Percentiles rank a stretch among this genome's conserved stretches.
These are phyloP conservation scores for Populus pruinosa DNA, from an alignment of 345 rosid genomes.

Conservation along the genomic window DNA sequence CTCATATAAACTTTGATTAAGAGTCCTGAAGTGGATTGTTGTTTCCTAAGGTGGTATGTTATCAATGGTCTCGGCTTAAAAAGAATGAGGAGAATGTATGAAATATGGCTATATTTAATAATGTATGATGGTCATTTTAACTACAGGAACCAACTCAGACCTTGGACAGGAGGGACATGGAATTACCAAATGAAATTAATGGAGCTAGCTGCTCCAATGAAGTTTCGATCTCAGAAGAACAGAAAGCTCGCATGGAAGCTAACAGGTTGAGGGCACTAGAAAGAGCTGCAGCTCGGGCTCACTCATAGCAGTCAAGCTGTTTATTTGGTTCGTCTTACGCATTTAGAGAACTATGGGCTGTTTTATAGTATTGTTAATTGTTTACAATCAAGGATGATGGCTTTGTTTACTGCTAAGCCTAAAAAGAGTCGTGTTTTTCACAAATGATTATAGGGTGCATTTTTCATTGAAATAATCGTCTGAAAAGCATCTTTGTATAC, in stretches of 20 bases:
- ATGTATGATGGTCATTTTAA: neutral
- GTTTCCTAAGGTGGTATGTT: neutral
- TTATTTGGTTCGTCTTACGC: neutral
- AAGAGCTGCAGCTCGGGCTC: conserved; percentile 56
- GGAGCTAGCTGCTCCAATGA: conserved; percentile 23
- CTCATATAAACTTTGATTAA: neutral
- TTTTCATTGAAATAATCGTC: too few species aligned
- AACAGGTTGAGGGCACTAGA: conserved; percentile 72
- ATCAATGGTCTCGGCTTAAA: neutral
- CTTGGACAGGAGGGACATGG: neutral
- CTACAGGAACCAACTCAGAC: conserved; percentile 29
- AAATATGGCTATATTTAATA: neutral
- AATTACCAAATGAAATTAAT: conserved; percentile 16
- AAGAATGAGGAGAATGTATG: neutral
- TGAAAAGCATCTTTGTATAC: too few species aligned
- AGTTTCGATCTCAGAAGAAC: conserved; percentile 54
- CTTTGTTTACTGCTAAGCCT: neutral
- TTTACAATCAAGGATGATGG: neutral
- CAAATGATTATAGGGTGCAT: neutral
- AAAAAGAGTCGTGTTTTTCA: neutral
- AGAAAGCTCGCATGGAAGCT: conserved; percentile 73
- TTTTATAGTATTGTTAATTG: neutral
- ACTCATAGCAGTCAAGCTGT: conserved; percentile 3
- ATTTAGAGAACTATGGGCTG: neutral
- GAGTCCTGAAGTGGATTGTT: neutral